Base-by-base conservation (phyloP, 1,284 basidiomycete species). In the Trichosporon inkin region DNA sequence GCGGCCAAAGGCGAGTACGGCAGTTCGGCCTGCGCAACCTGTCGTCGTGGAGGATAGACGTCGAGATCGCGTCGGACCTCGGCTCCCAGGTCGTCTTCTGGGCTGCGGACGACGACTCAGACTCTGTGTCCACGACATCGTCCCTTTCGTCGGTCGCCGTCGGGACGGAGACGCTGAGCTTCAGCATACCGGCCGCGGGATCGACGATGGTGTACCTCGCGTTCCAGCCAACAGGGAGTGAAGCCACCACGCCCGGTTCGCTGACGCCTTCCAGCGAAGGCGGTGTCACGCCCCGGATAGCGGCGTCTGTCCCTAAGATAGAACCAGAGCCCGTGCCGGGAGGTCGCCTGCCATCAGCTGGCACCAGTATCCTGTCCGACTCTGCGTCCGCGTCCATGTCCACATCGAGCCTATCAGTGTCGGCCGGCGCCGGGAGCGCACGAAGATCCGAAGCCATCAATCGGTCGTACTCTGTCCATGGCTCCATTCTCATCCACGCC, bases 381-480 rank as follows among this genome's bases (percentile, higher is more conserved):
- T 19, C 28, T 14, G 24, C 17, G 10, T 55, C 53, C 7, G 20
- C 17, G 10, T 22, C 58, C 14, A 36, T 52, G 35, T 60, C 58
- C 22, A 44, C 39, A 24, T 60, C 58, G 37, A 52, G 47, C 37
- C 11, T 53, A 40, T 56, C 55, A 14, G 7, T 56, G n/a, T 60
- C 59, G 17, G 32, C 35, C 10, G 59, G 59, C 8, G 40, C 53
- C 20, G 41, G 44, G 20, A 41, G 38, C n/a, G 49, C 67, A 5
- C 63, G 70, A n/a, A 60, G 63, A 41, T 62, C 62, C 2, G 74
- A 76, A 40, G 66, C 71, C 4, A 63, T 76, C 19, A 69, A 76
- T 37, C 68, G 73, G 7, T 66, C 75, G 1, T 74, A 71, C 61
- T 73, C 74, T 2, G 71, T 76, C 7, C 75, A 77, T 59, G 76